Percentiles rank a stretch among this genome's conserved stretches.
These are phyloP conservation scores for Tephrocybe rancida DNA, from an alignment of 768 basidiomycete genomes.

Conservation along the genomic window DNA sequence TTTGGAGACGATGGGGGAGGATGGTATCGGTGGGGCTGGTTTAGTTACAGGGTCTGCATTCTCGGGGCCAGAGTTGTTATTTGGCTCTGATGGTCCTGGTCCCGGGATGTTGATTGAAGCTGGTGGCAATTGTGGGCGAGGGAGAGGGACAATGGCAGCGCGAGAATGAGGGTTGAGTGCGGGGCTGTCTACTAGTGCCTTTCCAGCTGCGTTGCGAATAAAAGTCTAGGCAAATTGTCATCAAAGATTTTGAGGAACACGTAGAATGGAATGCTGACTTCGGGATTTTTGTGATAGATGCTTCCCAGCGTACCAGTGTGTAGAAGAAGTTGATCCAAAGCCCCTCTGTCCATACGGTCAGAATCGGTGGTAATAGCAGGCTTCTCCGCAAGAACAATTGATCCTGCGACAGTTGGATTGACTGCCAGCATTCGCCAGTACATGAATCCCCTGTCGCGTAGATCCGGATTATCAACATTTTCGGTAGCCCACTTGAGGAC, in stretches of 20 bases:
- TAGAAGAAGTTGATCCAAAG: conserved; percentile 90
- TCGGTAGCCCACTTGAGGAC: conserved; percentile 97
- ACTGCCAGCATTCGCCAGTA: conserved; percentile 98
- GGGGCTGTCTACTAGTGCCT: conserved; percentile 83
- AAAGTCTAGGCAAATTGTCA: conserved; percentile 66
- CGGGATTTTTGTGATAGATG: conserved; percentile 98
- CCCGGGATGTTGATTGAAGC: conserved; percentile 55
- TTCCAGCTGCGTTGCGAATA: conserved; percentile 86
- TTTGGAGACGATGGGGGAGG: conserved; percentile 19
- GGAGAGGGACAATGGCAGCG: conserved; percentile 64
- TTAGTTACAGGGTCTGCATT: conserved; percentile 30
- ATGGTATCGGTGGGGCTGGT: conserved; percentile 34
- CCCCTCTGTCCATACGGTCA: conserved; percentile 95
- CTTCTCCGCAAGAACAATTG: conserved; percentile 91
- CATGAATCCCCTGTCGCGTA: conserved; percentile 98
- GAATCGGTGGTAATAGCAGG: conserved; percentile 98
- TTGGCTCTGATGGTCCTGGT: conserved; percentile 62
- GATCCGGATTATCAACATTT: conserved; percentile 96
- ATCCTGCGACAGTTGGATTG: conserved; percentile 84
- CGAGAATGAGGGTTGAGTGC: conserved; percentile 86
- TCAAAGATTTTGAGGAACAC: neutral
- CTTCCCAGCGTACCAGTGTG: conserved; percentile 94
- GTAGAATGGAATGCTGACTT: conserved; percentile 47
- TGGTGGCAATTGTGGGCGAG: conserved; percentile 52
- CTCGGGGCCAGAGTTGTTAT: conserved; percentile 21